Base-by-base conservation (phyloP, 2,329 filamentous ascomycete species). In the Pseudodiploospora longispora region DNA sequence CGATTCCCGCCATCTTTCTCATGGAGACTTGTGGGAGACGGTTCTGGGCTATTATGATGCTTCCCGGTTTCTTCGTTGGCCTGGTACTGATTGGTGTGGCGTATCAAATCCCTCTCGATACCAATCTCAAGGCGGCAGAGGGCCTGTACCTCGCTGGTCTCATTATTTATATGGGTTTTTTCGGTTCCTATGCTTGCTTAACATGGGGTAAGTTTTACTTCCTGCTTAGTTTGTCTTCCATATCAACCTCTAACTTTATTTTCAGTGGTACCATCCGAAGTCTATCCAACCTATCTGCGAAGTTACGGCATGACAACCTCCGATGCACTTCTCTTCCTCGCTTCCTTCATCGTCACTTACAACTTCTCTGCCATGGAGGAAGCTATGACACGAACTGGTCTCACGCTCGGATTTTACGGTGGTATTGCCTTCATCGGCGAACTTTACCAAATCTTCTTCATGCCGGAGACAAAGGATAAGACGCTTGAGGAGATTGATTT, bases 261-360 rank as follows among this genome's bases (percentile, higher is more conserved):
- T 10, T 8, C 10, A 55, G 79, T 82, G 6, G 63, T 82, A 2
- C 83, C 83, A 0, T 75, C 78, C 0, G 83, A 87, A 53, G 80
- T 83, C 5, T 87, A 84, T 61, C 83, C 82, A 0, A 86, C 83
- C 0, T 86, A 87, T 56, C 74, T 87, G 1, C 75, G 83, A 40
- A 78, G 72, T 8, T 87, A 87, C 60, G 83, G 83, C 48, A 87
- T 87, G 83, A 83, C 81, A 4, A 82, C 76, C 0, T 82, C 80
- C 0, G 79, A 82, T 38, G 80, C 76, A 2, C 77, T 80, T 49
- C 69, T 87, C 5, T 87, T 86, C 74, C 70, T 87, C 27, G 78
- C 75, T 42, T 83, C 80, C 2, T 87, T 86, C 66, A 72, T 85
- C 52, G 81, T 87, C 41, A 87, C 83, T 7, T 87, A 86, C 70